A percentile compares a stretch with the other conserved stretches of the same genome.
Conservation (phyloP, 805 yeast genomes). For the Lipomyces mesembrius region DNA sequence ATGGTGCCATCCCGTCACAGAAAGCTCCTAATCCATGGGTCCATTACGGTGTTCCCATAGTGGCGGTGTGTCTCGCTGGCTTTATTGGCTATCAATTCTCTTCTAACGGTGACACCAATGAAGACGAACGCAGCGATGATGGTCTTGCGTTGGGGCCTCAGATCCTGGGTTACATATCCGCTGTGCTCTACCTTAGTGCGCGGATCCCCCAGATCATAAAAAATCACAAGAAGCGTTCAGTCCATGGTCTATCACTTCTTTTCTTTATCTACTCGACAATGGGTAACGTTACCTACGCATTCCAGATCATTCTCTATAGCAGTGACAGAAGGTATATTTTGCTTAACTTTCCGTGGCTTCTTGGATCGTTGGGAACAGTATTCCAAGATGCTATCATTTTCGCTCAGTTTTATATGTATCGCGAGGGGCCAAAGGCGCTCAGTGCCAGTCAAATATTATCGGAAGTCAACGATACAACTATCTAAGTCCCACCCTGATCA, state of each 20-base stretch:
- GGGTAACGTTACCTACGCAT: conserved; percentile 77
- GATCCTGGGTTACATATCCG: conserved; percentile 70
- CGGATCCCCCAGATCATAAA: conserved; percentile 84
- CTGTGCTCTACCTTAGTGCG: conserved; percentile 70
- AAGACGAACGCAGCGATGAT: conserved; percentile 40
- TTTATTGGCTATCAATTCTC: conserved; percentile 60
- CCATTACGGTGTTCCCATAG: conserved; percentile 57
- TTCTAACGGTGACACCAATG: conserved; percentile 35
- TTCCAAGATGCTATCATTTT: conserved; percentile 70
- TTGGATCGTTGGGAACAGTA: conserved; percentile 80
- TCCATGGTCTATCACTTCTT: conserved; percentile 81
- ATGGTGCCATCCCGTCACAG: conserved; percentile 44
- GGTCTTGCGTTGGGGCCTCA: conserved; percentile 53
- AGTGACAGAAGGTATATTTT: conserved; percentile 62
- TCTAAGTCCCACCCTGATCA: background rate
- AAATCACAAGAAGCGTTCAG: conserved; percentile 76
- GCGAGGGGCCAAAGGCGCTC: conserved; percentile 40
- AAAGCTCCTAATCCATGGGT: conserved; percentile 11
- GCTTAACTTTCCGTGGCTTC: conserved; percentile 72
- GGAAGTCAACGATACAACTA: background rate
- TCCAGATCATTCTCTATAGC: conserved; percentile 70
- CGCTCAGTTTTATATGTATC: conserved; percentile 68
- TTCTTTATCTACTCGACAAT: conserved; percentile 74
- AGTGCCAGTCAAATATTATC: background rate
- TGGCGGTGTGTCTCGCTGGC: conserved; percentile 68